Evolutionary conservation across 306 rosid species (phyloP), one percentile per base, ranked within the genome.

Genomic region (Cucurbita moschata): DNA sequence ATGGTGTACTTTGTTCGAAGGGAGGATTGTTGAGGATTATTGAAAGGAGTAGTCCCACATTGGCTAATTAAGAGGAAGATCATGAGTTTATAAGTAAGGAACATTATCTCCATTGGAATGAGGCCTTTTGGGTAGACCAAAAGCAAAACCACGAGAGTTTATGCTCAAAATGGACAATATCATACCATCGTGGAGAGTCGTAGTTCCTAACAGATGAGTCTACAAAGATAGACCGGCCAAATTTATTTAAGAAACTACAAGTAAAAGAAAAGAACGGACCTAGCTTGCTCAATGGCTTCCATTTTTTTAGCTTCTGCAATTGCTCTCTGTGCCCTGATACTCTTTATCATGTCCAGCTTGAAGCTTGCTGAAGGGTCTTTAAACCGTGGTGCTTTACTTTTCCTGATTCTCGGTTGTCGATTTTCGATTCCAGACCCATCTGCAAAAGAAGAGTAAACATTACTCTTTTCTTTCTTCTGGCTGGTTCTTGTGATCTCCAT

Each of bases 301-400:
- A 53, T 81, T 71, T 84, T 90, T 84, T 76, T 77, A 81, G 85
- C 83, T 79, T 89, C 99, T 43, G 71, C 79, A 19, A 83, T 78
- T 67, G 90, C 90, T 78, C 99, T 85, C 81, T 88, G 84, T 72
- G 96, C 97, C 83, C 99, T 84, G 78, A 94, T 82, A 54, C 81
- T 91, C 74, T 83, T 91, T 77, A 94, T 83, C 97, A 94, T 89
- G 85, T 89, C 91, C 83, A 94, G 90, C 85, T 94, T 94, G 9
- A 91, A 91, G 79, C 88, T 83, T 46, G 81, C 95, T 76, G 86
- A 64, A 75, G 99, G 99, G 85, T 94, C 99, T 83, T 86, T 94
- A 79, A 84, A 91, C 76, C 66, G 78, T 26, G 96, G 96, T 77
- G 85, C 79, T 64, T 75, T 85, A 54, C 80, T 80, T 85, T 81